Evolutionary conservation across 1,284 basidiomycete species (phyloP), one percentile per base, ranked within the genome.

Genomic region (Naganishia sp.): DNA sequence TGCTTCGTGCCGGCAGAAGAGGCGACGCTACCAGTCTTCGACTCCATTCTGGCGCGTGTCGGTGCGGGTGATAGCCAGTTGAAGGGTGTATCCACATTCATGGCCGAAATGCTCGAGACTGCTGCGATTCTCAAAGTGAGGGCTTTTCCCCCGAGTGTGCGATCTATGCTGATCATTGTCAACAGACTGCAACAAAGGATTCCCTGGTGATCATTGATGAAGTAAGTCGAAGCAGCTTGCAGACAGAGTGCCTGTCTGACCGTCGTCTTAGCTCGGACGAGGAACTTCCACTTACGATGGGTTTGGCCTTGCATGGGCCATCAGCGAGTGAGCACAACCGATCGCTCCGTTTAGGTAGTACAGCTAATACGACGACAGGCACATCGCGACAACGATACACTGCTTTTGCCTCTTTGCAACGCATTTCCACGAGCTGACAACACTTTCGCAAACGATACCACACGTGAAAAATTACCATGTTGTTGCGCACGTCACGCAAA

Each of bases 261-360:
- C 13, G 13, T 50, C 10, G 10, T n/a, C 36, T 15, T 42, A 66
- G 65, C 86, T 99, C 0, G 95, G 95, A 39, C 84, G 95, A 81
- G 95, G 94, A n/a, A 99, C 96, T 0, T 97, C 94, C 0, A 99
- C 96, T 0, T 97, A 97, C 73, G 96, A 99, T 78, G 96, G 96
- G 0, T 99, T 99, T 74, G 96, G 96, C 13, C 84, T 99, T 1
- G 96, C 96, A 0, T 99, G 95, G 94, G 94, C 95, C 1, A 99
- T 99, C 72, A 95, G 92, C 42, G 96, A 99, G 92, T 93, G 77
- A 68, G 85, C 79, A 21, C 23, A 33, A 6, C 25, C 15, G 2
- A 9, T 44, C 16, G 46, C 21, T 16, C 36, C 50, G 48, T n/a
- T 3, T 2, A 3, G 28, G 28, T 28, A 13, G 25, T 23, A 49